A percentile compares a stretch with the other conserved stretches of the same genome.
Conservation (phyloP, 345 rosid species). For the Iberis pinnata region DNA sequence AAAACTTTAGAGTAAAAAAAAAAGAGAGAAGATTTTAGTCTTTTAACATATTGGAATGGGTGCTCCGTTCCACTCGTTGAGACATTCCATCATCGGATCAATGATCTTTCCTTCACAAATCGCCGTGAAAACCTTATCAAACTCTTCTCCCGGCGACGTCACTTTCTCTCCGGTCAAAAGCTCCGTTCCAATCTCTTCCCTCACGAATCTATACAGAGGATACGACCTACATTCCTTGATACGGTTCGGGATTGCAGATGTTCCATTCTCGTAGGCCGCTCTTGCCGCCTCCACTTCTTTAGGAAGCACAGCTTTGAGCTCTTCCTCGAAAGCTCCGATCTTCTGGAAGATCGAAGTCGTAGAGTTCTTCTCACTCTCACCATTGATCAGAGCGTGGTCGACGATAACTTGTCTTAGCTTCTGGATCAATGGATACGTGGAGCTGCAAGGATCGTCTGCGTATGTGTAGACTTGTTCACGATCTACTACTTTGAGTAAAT, state of each 20-base stretch:
- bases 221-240: neutral
- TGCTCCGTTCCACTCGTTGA: neutral
- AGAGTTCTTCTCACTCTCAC: neutral
- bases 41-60: neutral
- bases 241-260: neutral
- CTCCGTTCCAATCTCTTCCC: neutral
- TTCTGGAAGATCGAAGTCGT: neutral
- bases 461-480: neutral
- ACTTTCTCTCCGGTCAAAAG: neutral
- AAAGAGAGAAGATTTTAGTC: neutral
- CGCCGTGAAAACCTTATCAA: neutral
- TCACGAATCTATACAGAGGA: neutral
- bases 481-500: neutral
- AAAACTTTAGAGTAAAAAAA: neutral
- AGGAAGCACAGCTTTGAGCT: neutral
- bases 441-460: neutral
- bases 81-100: neutral
- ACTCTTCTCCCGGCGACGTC: neutral
- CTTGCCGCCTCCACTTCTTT: neutral
- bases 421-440: neutral
- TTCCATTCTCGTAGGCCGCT: neutral
- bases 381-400: neutral
- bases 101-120: neutral
- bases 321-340: neutral
- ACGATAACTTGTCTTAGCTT: neutral